These are phyloP conservation scores for Besnoitia besnoiti DNA, from an alignment of 169 alveolate genomes.

Conservation along the genomic window DNA sequence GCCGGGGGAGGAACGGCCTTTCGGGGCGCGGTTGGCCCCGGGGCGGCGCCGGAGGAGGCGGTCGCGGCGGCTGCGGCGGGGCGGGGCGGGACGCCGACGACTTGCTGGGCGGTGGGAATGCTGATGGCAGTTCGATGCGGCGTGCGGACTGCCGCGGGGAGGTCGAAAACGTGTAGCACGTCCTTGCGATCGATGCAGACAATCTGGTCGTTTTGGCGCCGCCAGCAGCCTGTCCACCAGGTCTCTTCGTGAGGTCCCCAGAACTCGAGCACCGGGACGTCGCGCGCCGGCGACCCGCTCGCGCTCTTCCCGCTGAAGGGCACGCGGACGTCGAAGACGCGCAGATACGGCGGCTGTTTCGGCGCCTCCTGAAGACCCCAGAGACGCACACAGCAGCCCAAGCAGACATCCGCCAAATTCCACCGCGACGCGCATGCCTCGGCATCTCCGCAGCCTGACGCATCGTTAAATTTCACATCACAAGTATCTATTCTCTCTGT, in stretches of 20 bases:
- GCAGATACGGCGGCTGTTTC: constrained; percentile 16
- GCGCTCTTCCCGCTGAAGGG: constrained; percentile 1
- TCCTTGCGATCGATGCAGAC: constrained; percentile 27
- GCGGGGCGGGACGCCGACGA: not conserved
- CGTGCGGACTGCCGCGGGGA: not conserved
- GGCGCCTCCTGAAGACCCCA: not conserved
- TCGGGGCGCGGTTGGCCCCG: not conserved
- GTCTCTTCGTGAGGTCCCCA: not conserved
- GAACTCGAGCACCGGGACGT: constrained; percentile 24
- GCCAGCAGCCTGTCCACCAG: constrained; percentile 36
- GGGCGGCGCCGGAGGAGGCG: not conserved
- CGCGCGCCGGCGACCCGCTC: not conserved
- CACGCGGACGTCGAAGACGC: constrained; percentile 21
- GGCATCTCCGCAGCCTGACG: too few species aligned
- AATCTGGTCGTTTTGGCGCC: not conserved
- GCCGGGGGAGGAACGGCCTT: not conserved
- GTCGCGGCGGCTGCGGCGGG: not conserved
- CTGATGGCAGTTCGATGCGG: not conserved
- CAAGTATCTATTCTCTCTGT: too few species aligned
- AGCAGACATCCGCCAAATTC: not conserved
- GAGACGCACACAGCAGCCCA: not conserved
- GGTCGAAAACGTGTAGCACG: constrained; percentile 14
- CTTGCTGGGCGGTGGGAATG: not conserved
- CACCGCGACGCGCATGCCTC: too few species aligned
- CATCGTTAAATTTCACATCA: too few species aligned